These are phyloP conservation scores for Umbelopsis sp. DNA, from an alignment of 371 early-diverging fungal genomes.

Conservation along the genomic window DNA sequence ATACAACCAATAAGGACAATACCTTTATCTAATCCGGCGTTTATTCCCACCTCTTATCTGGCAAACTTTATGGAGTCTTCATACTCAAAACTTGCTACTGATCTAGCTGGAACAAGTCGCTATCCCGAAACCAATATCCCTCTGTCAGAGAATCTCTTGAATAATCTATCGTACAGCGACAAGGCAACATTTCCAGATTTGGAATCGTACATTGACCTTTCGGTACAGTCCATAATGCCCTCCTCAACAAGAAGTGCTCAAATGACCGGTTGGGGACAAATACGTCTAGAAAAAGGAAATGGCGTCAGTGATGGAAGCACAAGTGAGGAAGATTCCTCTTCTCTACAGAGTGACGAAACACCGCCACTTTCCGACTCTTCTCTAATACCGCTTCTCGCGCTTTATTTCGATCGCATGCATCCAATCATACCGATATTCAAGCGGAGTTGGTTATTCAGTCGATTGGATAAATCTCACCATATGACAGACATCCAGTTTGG, in stretches of 20 bases:
- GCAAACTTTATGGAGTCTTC: neutral
- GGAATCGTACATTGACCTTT: neutral
- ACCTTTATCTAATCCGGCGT: neutral
- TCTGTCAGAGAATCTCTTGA: neutral
- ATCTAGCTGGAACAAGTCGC: neutral
- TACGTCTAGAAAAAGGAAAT: neutral
- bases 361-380: slow-evolving; percentile 1
- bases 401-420: slow-evolving; percentile 15
- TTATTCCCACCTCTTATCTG: neutral
- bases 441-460: slow-evolving; percentile 9
- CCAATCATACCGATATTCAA: slow-evolving; percentile 16
- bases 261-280: neutral
- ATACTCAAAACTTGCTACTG: neutral
- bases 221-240: neutral
- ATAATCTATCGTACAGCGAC: neutral
- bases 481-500: slow-evolving; percentile 5
- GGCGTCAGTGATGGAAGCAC: neutral
- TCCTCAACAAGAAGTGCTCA: neutral
- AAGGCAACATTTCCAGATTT: neutral
- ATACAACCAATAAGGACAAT: neutral
- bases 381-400: slow-evolving; percentile 8
- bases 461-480: slow-evolving; percentile 15
- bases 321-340: neutral
- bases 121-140: neutral
- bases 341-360: neutral